Percentiles rank a stretch among this genome's conserved stretches.
These are phyloP conservation scores for Nissolia schottii DNA, from an alignment of 306 rosid species.

Conservation along the genomic window DNA sequence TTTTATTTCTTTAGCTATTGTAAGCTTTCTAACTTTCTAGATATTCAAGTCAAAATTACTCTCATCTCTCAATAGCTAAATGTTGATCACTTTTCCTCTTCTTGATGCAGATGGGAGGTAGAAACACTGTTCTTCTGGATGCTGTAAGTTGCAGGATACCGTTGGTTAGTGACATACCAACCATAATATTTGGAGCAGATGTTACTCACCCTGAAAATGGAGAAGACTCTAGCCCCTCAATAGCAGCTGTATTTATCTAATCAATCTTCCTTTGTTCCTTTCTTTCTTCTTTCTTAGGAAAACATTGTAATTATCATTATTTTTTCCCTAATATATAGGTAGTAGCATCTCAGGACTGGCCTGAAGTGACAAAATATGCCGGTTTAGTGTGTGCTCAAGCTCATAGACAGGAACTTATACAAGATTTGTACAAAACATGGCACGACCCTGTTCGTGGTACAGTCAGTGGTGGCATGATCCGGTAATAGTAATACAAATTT, in stretches of 20 bases:
- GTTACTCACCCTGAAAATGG: conserved; percentile 97
- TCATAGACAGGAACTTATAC: conserved; percentile 92
- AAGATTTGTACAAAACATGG: conserved; percentile 90
- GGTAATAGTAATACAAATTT: conserved; percentile 37
- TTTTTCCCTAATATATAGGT: conserved; percentile 51
- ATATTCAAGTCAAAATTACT: background rate
- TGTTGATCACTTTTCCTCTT: background rate
- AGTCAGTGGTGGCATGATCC: conserved; percentile 88
- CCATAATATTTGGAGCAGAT: conserved; percentile 91
- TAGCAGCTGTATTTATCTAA: conserved; percentile 68
- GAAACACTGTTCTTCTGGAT: conserved; percentile 92
- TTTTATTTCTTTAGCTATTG: background rate
- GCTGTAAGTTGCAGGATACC: conserved; percentile 96
- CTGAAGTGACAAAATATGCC: conserved; percentile 92
- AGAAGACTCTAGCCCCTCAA: conserved; percentile 90
- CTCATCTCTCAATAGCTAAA: background rate
- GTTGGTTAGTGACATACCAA: conserved; percentile 86
- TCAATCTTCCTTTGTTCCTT: background rate
- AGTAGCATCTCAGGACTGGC: conserved; percentile 98
- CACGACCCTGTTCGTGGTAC: conserved; percentile 90
- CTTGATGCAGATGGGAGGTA: conserved; percentile 82
- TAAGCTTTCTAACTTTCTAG: background rate
- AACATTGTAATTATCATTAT: background rate
- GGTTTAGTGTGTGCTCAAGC: conserved; percentile 94
- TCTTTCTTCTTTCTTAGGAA: background rate